Base-by-base conservation (phyloP, 306 rosid species). In the Oxytropis ochrocephala region DNA sequence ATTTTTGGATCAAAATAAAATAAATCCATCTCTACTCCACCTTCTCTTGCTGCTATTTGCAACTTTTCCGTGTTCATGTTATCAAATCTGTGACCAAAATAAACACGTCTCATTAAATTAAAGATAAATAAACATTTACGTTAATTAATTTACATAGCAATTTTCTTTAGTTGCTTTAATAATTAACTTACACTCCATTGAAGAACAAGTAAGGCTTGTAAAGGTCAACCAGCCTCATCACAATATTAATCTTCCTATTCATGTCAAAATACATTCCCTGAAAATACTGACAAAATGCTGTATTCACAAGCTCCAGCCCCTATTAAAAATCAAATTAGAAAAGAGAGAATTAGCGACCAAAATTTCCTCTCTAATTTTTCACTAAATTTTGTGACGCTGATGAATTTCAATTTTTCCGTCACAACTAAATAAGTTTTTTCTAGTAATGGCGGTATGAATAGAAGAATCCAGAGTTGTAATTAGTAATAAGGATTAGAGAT, bases 141-240 rank as follows among this genome's bases (percentile, higher is more conserved):
- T 18, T 4, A 44, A 44, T 21, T 21, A 21, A 21, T 24, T 24
- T 1, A 24, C 6, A 44, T 44, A 44, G 1, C 5, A 44, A 2
- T 0, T 44, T 43, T 11, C 16, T 43, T 2, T 24, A 24, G 2
- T 0, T 50, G 44, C 5, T 3, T n/a, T n/a, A n/a, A 32, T 30
- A 55, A 47, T 29, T 43, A 16, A 79, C 97, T 63, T 83, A 91
- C 96, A 80, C 55, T 56, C 89, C 91, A 44, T 61, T 76, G 85
- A 89, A 91, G 84, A 91, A 87, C 69, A 85, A 35, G 74, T 89
- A 91, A 5, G 97, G 96, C 33, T 42, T 81, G 78, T 89, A 91
- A 1, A 91, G 87, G 0, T 91, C 90, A 58, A 77, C 87, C 79
- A 91, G 61, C 7, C 92, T 84, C 91, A 82, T 79, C 56, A 82